These are phyloP conservation scores for Aspergillus japonicus DNA, from an alignment of 2,329 filamentous ascomycete species.

Conservation along the genomic window DNA sequence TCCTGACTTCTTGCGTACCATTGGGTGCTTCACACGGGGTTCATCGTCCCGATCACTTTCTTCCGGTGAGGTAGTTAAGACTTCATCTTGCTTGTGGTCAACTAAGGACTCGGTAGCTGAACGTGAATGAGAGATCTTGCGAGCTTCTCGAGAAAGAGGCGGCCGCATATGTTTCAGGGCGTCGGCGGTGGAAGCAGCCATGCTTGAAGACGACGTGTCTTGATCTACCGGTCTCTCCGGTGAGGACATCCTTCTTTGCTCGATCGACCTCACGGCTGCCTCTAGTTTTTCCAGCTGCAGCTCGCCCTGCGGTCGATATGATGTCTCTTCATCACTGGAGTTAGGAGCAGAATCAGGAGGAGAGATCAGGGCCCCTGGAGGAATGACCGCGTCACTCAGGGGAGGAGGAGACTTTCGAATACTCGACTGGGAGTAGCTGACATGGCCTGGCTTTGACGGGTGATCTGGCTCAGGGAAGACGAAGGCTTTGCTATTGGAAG, in stretches of 20 bases:
- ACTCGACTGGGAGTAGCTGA: conserved; percentile 53
- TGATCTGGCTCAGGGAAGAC: conserved; percentile 32
- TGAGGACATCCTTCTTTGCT: conserved; percentile 40
- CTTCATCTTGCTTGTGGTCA: conserved; percentile 43
- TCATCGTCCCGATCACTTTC: conserved; percentile 60
- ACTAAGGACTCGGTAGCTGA: conserved; percentile 59
- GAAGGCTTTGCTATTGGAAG: conserved; percentile 47
- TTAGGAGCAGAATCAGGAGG: conserved; percentile 81
- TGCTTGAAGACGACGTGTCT: conserved; percentile 31
- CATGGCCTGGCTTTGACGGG: conserved; percentile 20
- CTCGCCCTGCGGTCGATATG: conserved; percentile 44
- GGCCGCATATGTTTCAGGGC: conserved; percentile 27
- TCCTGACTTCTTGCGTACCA: conserved; percentile 97
- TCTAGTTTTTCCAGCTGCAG: conserved; percentile 66
- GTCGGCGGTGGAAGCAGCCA: conserved; percentile 21
- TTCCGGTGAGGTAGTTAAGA: conserved; percentile 44
- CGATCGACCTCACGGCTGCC: conserved; percentile 77
- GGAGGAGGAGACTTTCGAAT: conserved; percentile 83
- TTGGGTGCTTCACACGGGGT: conserved; percentile 72
- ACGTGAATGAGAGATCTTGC: conserved; percentile 61
- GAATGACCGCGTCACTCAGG: conserved; percentile 72
- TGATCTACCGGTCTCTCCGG: conserved; percentile 26
- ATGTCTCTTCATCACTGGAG: conserved; percentile 72
- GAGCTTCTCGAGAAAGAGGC: conserved; percentile 54
- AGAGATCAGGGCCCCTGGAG: conserved; percentile 81